These are phyloP conservation scores for Pseudoscleropodium purum DNA, from an alignment of 225 moss, liverwort and hornwort genomes.

Conservation along the genomic window DNA sequence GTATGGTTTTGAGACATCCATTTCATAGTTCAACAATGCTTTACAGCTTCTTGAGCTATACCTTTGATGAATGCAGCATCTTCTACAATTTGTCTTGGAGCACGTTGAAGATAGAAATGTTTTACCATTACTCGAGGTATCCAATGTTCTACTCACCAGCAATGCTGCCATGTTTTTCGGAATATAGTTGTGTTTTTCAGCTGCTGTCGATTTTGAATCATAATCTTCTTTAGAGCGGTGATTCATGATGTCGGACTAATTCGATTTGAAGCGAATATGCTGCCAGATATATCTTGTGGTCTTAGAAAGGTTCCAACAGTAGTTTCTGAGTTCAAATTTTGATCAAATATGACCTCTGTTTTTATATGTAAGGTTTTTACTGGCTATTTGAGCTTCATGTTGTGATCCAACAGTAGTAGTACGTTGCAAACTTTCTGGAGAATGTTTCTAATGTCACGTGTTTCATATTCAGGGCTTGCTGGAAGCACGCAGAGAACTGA, in stretches of 20 bases:
- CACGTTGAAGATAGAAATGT: conserved; percentile 75
- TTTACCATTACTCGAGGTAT: conserved; percentile 71
- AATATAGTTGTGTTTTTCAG: neutral
- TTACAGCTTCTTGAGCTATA: neutral
- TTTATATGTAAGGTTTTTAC: neutral
- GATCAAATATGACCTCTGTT: neutral
- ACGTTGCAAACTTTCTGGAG: neutral
- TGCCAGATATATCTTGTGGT: neutral
- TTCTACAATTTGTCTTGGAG: conserved; percentile 61
- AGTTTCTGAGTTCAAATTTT: neutral
- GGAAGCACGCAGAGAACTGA: conserved; percentile 83
- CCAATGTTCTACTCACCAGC: neutral
- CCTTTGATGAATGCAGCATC: conserved; percentile 8
- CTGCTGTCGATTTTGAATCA: neutral
- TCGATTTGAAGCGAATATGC: neutral
- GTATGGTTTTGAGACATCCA: neutral
- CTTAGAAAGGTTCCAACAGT: neutral
- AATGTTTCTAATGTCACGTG: neutral
- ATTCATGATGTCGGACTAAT: neutral
- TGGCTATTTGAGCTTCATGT: neutral
- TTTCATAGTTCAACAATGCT: neutral
- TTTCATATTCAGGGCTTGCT: conserved; percentile 51
- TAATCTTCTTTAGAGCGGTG: neutral
- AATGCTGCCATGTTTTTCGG: neutral
- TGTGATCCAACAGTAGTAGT: neutral